These are phyloP conservation scores for Penicillium capsulatum DNA, from an alignment of 2,329 filamentous ascomycete species.

Conservation along the genomic window DNA sequence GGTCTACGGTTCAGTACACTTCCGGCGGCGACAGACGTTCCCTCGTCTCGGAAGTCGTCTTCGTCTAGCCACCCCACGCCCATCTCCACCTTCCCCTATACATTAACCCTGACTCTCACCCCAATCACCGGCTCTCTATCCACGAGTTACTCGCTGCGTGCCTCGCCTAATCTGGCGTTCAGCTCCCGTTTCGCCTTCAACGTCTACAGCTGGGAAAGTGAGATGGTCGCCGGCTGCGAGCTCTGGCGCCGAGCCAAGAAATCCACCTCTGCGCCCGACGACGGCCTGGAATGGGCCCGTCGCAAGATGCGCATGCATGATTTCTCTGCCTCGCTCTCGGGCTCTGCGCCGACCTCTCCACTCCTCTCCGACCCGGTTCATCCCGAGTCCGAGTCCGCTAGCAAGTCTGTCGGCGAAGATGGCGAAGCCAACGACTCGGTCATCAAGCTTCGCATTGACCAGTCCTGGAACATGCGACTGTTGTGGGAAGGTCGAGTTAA, in stretches of 20 bases:
- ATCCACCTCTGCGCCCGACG: conserved; percentile 33
- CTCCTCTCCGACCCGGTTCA: conserved; percentile 14
- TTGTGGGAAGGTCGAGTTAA: conserved; percentile 93
- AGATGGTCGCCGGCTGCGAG: conserved; percentile 86
- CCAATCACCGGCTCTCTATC: conserved; percentile 91
- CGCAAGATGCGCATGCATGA: conserved; percentile 33
- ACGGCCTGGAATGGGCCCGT: conserved; percentile 44
- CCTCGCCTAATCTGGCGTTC: conserved; percentile 74
- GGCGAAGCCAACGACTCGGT: conserved; percentile 75
- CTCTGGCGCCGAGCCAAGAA: conserved; percentile 66
- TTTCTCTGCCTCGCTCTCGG: conserved; percentile 19
- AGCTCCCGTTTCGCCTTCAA: conserved; percentile 96
- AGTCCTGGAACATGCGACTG: conserved; percentile 78
- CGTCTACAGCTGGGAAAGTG: conserved; percentile 95
- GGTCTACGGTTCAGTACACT: conserved; percentile 87
- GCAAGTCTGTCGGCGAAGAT: conserved; percentile 21
- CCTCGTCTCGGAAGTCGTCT: conserved; percentile 22
- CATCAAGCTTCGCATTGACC: conserved; percentile 82
- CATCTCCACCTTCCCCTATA: conserved; percentile 77
- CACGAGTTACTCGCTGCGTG: conserved; percentile 86
- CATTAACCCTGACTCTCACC: conserved; percentile 87
- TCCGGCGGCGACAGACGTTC: conserved; percentile 47
- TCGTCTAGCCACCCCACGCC: conserved; percentile 27
- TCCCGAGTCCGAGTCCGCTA: conserved; percentile 6
- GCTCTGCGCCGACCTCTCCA: conserved; percentile 16